A percentile compares a stretch with the other conserved stretches of the same genome.
phyloP scores from a whole-genome alignment of 2,329 filamentous ascomycete species.

The Ceratocystis diversiconidia region DNA sequence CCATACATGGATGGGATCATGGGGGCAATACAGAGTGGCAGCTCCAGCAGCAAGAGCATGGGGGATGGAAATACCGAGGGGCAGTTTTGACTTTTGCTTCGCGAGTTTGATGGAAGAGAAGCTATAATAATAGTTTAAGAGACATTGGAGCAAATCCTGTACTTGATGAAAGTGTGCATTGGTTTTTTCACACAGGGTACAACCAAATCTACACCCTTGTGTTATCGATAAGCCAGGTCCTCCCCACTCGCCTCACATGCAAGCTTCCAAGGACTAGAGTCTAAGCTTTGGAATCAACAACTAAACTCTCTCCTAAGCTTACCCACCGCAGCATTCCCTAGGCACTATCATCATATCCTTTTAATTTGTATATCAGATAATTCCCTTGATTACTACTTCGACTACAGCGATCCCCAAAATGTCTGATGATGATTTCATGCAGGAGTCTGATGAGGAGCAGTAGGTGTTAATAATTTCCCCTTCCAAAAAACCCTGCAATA shows the following conservation, averaged over 20 bases:
- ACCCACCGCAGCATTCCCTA: background rate
- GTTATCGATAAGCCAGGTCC: background rate
- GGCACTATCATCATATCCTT: background rate
- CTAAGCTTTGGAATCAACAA: background rate
- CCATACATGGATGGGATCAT: conserved; percentile 76
- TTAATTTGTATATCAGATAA: background rate
- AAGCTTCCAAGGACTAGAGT: background rate
- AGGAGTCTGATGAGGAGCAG: conserved; percentile 35
- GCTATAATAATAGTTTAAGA: too few relatives aligned
- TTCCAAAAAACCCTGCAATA: background rate
- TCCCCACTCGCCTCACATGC: background rate
- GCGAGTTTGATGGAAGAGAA: background rate
- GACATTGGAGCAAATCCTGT: too few relatives aligned
- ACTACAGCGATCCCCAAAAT: conserved; percentile 24
- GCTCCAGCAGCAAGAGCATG: conserved; percentile 82
- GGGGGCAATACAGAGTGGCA: conserved; percentile 81
- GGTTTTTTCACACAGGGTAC: background rate
- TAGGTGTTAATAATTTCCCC: conserved; percentile 19
- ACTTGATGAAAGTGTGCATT: too few relatives aligned
- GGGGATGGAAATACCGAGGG: conserved; percentile 84
- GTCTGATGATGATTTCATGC: conserved; percentile 40
- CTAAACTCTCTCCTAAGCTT: background rate
- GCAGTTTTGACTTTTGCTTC: conserved; percentile 34
- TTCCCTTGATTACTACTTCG: background rate
- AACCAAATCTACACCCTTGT: background rate